These are phyloP conservation scores for Nidula niveotomentosa DNA, from an alignment of 1,284 basidiomycete genomes.

Conservation along the genomic window DNA sequence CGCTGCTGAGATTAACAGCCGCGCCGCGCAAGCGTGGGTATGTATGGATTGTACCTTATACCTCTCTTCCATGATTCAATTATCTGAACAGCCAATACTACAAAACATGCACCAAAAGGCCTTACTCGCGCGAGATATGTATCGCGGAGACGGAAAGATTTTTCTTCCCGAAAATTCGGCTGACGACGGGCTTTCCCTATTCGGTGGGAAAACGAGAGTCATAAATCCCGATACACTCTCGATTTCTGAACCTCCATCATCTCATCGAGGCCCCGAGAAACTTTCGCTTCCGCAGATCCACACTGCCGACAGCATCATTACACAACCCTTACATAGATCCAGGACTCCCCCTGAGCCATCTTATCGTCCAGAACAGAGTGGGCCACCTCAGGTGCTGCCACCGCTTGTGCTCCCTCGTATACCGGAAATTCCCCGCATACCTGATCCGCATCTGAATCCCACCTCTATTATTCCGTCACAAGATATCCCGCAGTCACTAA, in stretches of 20 bases:
- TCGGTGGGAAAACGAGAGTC: slow-evolving; percentile 28
- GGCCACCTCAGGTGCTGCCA: too few relatives aligned
- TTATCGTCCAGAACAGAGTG: too few relatives aligned
- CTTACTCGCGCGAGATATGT: slow-evolving; percentile 24
- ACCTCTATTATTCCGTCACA: neutral
- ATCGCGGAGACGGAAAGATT: slow-evolving; percentile 14
- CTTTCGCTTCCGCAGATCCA: too few relatives aligned
- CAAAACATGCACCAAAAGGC: slow-evolving; percentile 37
- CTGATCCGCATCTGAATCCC: too few relatives aligned
- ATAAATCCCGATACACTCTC: slow-evolving; percentile 11
- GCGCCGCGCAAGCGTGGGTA: slow-evolving; percentile 45
- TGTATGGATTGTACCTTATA: slow-evolving; percentile 5
- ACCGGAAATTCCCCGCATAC: neutral
- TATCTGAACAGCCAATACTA: slow-evolving; percentile 30
- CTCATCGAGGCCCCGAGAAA: too few relatives aligned
- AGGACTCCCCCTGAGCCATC: too few relatives aligned
- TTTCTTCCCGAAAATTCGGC: slow-evolving; percentile 14
- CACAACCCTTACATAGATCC: too few relatives aligned
- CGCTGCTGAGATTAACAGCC: slow-evolving; percentile 40
- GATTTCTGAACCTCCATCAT: too few relatives aligned
- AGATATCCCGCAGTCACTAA: neutral
- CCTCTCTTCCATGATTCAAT: neutral
- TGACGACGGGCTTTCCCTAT: slow-evolving; percentile 40
- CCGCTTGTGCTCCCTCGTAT: neutral
- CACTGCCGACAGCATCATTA: too few relatives aligned